Evolutionary conservation across 2,329 filamentous ascomycete genomes (phyloP).

Genomic region (Stenocarpella maydis): DNA sequence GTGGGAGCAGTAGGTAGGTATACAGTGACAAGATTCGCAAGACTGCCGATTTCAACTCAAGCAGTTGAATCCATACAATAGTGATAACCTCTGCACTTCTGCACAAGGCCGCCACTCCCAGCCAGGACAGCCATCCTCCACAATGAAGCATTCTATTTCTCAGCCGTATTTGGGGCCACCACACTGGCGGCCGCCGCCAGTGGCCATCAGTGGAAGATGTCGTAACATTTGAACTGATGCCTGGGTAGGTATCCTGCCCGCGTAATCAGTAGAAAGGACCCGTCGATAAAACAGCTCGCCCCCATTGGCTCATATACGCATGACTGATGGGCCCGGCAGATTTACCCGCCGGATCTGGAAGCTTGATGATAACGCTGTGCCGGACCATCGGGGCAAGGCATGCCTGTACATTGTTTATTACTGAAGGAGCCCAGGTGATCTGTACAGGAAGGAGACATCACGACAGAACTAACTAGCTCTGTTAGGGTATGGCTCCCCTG

Average conservation of each 20-base stretch:
- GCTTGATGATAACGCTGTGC: slow-evolving; percentile 17
- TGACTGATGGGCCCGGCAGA: slow-evolving; percentile 10
- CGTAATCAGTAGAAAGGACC: not conserved
- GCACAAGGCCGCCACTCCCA: not conserved
- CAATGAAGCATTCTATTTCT: slow-evolving; percentile 12
- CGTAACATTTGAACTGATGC: too few species aligned
- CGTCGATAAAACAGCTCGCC: not conserved
- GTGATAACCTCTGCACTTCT: not conserved
- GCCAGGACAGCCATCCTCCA: not conserved
- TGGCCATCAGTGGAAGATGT: too few species aligned
- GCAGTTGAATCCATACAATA: too few species aligned
- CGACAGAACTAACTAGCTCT: not conserved
- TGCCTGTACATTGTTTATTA: not conserved
- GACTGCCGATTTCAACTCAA: too few species aligned
- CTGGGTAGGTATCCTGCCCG: too few species aligned
- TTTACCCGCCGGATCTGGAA: not conserved
- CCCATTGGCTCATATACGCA: not conserved
- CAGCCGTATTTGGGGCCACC: slow-evolving; percentile 23
- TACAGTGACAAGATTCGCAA: not conserved
- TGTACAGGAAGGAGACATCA: too few species aligned
- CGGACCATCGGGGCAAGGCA: not conserved
- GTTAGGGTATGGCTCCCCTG: too few species aligned
- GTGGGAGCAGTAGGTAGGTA: not conserved
- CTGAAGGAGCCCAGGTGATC: not conserved
- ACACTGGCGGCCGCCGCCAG: slow-evolving; percentile 34